Evolutionary conservation across 495 filamentous ascomycete species (phyloP).

Genomic region (Lentithecium fluviatile): DNA sequence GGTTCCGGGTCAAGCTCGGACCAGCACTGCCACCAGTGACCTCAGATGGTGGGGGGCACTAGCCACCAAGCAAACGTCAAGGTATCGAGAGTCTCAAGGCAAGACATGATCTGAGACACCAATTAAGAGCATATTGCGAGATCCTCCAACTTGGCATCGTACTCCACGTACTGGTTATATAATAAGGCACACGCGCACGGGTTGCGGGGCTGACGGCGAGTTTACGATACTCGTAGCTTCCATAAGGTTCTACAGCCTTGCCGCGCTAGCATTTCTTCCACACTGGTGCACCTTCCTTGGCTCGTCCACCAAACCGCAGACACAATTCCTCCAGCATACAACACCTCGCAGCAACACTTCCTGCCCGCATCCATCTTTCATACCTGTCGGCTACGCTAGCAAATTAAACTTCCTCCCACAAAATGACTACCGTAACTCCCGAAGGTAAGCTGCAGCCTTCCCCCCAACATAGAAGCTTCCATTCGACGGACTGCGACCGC

Average conservation of each 20-base stretch:
- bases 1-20: too few relatives aligned
- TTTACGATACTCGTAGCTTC: constrained; percentile 32
- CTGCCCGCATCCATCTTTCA: background rate
- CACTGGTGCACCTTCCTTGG: constrained; percentile 11
- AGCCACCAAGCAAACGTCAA: too few relatives aligned
- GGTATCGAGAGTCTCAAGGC: too few relatives aligned
- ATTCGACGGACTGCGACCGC: background rate
- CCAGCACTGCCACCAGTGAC: too few relatives aligned
- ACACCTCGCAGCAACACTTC: background rate
- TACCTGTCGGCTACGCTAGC: background rate
- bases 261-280: constrained; percentile 31
- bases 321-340: too few relatives aligned
- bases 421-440: constrained; percentile 39
- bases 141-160: too few relatives aligned
- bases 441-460: constrained; percentile 41
- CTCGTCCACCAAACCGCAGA: constrained; percentile 9
- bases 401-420: background rate
- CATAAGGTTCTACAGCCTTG: constrained; percentile 37
- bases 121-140: too few relatives aligned
- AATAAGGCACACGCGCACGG: background rate
- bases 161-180: too few relatives aligned
- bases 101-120: too few relatives aligned
- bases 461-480: background rate
- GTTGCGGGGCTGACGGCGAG: background rate
- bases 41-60: too few relatives aligned